Percentiles rank a stretch among this genome's conserved stretches.
Conservation (phyloP, 768 basidiomycete genomes). For the Phaffia tasmanica region DNA sequence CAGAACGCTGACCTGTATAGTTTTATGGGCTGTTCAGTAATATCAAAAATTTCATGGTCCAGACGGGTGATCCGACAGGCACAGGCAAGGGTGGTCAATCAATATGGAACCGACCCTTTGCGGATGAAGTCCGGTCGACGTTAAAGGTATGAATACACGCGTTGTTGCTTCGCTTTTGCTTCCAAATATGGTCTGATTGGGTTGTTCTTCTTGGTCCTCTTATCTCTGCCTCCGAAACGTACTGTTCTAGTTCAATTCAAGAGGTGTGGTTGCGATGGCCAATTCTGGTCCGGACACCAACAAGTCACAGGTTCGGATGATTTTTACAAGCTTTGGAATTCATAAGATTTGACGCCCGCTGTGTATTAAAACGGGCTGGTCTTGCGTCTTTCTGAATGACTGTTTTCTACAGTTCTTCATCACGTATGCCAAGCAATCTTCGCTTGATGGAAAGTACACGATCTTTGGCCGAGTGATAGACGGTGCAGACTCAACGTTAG, state of each 20-base stretch:
- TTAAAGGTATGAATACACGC: constrained; percentile 54
- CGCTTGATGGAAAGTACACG: constrained; percentile 80
- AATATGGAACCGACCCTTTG: constrained; percentile 85
- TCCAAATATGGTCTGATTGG: not conserved
- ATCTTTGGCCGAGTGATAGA: constrained; percentile 95
- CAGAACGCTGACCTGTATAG: not conserved
- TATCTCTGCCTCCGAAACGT: not conserved
- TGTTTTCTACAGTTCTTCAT: constrained; percentile 57
- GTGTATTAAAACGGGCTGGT: not conserved
- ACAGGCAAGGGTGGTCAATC: constrained; percentile 94
- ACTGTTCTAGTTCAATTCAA: constrained; percentile 66
- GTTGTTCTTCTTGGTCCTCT: not conserved
- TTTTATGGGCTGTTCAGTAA: constrained; percentile 43
- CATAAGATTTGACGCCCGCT: not conserved
- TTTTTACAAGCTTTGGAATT: not conserved
- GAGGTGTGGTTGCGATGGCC: constrained; percentile 95
- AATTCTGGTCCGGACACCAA: constrained; percentile 90
- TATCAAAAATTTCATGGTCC: constrained; percentile 92
- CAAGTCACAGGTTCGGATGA: constrained; percentile 45
- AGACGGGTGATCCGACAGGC: constrained; percentile 49
- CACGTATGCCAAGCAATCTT: constrained; percentile 82
- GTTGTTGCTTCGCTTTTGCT: no score
- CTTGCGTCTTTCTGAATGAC: constrained; percentile 42
- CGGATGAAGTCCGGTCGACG: constrained; percentile 86
- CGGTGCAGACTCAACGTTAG: constrained; percentile 83